These are phyloP conservation scores for Trichoderma asperelloides DNA, from an alignment of 495 filamentous ascomycete species.

Conservation along the genomic window DNA sequence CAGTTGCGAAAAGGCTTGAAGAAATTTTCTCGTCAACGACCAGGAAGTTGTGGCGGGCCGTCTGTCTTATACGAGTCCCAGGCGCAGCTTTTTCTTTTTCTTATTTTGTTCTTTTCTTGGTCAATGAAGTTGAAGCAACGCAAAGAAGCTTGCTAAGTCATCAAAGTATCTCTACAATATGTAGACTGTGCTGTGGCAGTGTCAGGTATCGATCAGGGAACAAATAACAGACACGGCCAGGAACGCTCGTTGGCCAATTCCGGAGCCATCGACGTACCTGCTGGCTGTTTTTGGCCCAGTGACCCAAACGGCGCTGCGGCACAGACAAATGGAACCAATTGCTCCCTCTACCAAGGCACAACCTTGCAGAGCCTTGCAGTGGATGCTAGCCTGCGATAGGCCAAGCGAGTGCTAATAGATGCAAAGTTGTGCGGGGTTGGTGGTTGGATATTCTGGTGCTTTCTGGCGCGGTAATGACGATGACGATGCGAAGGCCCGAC, in stretches of 20 bases:
- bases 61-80: too few species aligned
- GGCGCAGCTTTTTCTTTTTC: too few species aligned
- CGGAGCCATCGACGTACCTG: too few species aligned
- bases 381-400: neutral
- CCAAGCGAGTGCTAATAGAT: neutral
- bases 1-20: too few species aligned
- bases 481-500: neutral
- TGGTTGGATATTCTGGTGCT: neutral
- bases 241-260: conserved; percentile 1
- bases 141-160: too few species aligned
- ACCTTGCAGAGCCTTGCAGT: neutral
- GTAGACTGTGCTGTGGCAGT: neutral
- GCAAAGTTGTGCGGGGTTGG: neutral
- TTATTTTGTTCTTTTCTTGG: neutral
- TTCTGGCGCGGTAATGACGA: neutral
- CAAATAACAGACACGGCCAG: neutral
- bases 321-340: neutral
- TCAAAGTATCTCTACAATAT: too few species aligned
- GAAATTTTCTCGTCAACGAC: neutral
- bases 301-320: neutral
- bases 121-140: neutral
- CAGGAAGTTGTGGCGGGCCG: too few species aligned
- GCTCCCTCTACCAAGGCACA: neutral
- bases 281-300: neutral
- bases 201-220: neutral